A percentile compares a stretch with the other conserved stretches of the same genome.
Evolutionary conservation across 208 protist species (phyloP).

Genomic region (Leishmania braziliensis): DNA sequence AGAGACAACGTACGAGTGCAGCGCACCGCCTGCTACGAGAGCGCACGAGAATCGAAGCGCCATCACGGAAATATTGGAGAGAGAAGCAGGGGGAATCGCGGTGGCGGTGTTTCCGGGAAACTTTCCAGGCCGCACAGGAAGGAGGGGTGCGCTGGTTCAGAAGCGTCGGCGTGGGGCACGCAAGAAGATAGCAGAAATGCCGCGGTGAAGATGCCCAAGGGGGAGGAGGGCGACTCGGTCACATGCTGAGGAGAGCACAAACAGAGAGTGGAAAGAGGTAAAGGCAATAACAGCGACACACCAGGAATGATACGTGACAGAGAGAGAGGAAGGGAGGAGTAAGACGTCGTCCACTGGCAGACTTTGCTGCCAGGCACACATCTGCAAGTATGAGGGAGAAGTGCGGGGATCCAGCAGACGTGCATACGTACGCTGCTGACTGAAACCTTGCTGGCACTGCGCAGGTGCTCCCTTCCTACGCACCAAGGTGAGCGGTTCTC

Average conservation of each 20-base stretch:
- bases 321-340: neutral
- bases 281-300: neutral
- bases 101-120: neutral
- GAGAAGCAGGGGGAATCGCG: neutral
- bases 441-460: neutral
- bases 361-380: neutral
- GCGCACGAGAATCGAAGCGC: constrained; percentile 52
- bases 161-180: neutral
- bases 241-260: neutral
- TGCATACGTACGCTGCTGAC: neutral
- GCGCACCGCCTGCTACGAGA: constrained; percentile 40
- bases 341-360: neutral
- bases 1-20: constrained; percentile 30
- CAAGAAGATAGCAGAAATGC: neutral
- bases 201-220: neutral
- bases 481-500: neutral
- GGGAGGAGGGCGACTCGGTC: neutral
- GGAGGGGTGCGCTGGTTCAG: neutral
- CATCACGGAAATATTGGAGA: constrained; percentile 24
- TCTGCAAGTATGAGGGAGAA: neutral
- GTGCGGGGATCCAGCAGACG: neutral
- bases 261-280: neutral
- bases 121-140: no score
- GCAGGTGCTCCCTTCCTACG: neutral
- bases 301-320: neutral